A percentile compares a stretch with the other conserved stretches of the same genome.
phyloP scores from a whole-genome alignment of 305 asterid species.

The Solanum hybrid region DNA sequence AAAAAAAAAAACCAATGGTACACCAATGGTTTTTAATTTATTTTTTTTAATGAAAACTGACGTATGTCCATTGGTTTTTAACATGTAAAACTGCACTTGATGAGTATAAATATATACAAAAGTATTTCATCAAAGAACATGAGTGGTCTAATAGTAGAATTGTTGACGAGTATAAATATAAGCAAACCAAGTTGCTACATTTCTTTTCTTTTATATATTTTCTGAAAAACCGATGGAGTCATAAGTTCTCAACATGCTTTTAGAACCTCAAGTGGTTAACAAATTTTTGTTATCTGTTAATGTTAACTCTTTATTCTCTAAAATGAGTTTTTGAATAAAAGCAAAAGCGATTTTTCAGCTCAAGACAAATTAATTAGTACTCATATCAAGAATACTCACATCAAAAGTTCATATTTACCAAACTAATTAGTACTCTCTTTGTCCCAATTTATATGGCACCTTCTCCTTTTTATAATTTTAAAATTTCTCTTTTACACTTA shows the following conservation, averaged over 20 bases:
- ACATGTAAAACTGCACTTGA: background rate
- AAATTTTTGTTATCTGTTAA: background rate
- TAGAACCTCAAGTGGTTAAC: background rate
- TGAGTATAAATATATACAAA: background rate
- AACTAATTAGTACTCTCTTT: background rate
- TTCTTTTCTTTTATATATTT: background rate
- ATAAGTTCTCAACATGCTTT: background rate
- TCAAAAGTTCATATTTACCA: background rate
- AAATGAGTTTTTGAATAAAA: background rate
- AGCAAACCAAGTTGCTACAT: background rate
- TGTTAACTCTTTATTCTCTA: background rate
- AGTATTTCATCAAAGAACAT: background rate
- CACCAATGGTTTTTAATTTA: background rate
- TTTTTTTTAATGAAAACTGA: background rate
- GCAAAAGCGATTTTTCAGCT: background rate
- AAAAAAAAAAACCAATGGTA: background rate
- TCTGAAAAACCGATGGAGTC: background rate
- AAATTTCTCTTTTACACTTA: background rate
- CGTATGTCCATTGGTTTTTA: background rate
- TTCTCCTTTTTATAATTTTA: background rate
- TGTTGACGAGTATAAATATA: background rate
- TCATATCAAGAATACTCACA: background rate
- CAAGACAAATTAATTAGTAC: background rate
- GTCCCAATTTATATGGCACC: background rate
- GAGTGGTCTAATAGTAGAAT: background rate